Conservation (phyloP, 306 rosid species). For the Styphnolobium japonicum region DNA sequence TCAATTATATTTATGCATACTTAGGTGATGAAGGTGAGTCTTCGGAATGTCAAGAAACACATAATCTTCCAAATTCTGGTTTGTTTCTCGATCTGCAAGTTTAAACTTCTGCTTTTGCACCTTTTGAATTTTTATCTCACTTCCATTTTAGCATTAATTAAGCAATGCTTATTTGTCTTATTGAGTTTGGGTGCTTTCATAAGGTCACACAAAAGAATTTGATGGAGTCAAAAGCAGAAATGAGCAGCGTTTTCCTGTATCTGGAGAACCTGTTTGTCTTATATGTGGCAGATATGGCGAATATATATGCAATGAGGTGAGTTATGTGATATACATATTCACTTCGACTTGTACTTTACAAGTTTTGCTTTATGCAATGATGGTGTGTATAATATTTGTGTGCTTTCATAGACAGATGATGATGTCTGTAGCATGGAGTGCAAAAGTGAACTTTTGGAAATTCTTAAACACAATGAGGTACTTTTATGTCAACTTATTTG, state of each 20-base stretch:
- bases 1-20: constrained; percentile 12
- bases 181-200: constrained; percentile 10
- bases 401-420: constrained; percentile 65
- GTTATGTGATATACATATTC: constrained; percentile 7
- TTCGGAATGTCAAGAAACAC: constrained; percentile 48
- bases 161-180: background rate
- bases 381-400: background rate
- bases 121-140: background rate
- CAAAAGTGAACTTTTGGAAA: constrained; percentile 66
- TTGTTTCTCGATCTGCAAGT: constrained; percentile 30
- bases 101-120: background rate
- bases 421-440: constrained; percentile 94
- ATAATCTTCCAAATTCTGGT: constrained; percentile 49
- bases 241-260: constrained; percentile 65
- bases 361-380: constrained; percentile 4
- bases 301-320: constrained; percentile 80
- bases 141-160: background rate
- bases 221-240: constrained; percentile 55
- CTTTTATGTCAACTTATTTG: background rate
- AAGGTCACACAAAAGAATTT: constrained; percentile 37
- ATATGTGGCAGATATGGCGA: constrained; percentile 88
- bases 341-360: background rate
- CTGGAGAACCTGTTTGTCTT: constrained; percentile 84
- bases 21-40: constrained; percentile 67
- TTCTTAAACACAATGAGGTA: constrained; percentile 50